Evolutionary conservation across 139 green algal genomes (phyloP).

Genomic region (Chlorella sp.): DNA sequence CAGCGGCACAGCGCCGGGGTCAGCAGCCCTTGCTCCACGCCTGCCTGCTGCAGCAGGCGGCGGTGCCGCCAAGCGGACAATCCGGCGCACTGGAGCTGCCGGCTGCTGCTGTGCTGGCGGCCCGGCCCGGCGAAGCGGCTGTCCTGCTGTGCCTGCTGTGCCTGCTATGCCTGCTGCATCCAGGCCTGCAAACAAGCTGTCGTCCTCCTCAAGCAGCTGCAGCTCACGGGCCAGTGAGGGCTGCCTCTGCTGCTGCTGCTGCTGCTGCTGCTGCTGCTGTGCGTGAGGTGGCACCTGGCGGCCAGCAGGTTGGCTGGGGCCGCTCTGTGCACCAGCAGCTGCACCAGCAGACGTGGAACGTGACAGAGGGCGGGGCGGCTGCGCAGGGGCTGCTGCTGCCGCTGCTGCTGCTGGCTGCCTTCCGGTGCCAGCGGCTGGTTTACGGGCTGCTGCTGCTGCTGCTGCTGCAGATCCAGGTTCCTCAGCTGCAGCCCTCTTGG

Average conservation of each 20-base stretch:
- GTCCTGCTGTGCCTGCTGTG: neutral
- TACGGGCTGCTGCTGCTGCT: neutral
- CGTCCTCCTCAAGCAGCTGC: neutral
- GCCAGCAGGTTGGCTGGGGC: too few relatives aligned
- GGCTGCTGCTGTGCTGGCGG: neutral
- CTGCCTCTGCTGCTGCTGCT: neutral
- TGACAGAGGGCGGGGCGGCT: too few relatives aligned
- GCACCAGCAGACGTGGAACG: too few relatives aligned
- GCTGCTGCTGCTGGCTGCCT: neutral
- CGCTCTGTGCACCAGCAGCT: too few relatives aligned
- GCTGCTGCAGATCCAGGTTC: too few relatives aligned
- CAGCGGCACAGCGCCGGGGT: neutral
- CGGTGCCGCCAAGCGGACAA: neutral
- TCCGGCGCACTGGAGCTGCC: neutral
- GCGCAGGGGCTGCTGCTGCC: neutral
- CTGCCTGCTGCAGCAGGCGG: neutral
- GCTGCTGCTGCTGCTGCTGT: neutral
- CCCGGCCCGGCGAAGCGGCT: too few relatives aligned
- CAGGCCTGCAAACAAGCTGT: slow-evolving; percentile 3
- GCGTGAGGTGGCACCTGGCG: neutral
- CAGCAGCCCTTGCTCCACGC: neutral
- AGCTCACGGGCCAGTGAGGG: neutral
- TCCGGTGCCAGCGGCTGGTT: neutral
- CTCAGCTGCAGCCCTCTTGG: neutral
- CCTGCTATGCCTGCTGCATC: neutral